Percentiles rank a stretch among this genome's conserved stretches.
phyloP scores from a whole-genome alignment of 2,329 filamentous ascomycete genomes.

The Ceratocystis cacaofunesta region DNA sequence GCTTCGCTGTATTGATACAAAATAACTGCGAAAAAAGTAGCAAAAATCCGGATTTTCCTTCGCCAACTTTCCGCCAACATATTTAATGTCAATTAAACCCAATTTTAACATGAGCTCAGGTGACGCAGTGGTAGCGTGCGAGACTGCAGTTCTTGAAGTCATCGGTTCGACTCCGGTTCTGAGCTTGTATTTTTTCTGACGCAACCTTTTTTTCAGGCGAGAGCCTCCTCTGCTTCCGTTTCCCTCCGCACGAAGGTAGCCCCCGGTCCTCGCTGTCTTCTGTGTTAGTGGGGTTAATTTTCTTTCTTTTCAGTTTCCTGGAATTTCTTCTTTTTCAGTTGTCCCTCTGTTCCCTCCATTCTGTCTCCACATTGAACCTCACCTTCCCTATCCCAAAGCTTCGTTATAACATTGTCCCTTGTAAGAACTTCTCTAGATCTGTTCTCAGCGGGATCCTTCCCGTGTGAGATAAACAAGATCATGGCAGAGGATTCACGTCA shows the following conservation, averaged over 20 bases:
- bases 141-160: constrained; percentile 11
- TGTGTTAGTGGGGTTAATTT: not conserved
- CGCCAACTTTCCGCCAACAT: not conserved
- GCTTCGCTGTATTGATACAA: not conserved
- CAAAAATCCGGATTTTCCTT: not conserved
- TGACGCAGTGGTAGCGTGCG: constrained; percentile 11
- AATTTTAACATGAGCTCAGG: not conserved
- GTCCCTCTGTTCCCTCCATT: not conserved
- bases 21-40: not conserved
- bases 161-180: constrained; percentile 12
- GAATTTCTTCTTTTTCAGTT: constrained; percentile 16
- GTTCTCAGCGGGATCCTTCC: not conserved
- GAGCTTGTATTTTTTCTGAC: constrained; percentile 15
- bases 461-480: not conserved
- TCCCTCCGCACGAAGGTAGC: not conserved
- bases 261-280: not conserved
- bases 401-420: not conserved
- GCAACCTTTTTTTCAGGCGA: constrained; percentile 9
- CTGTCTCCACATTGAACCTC: not conserved
- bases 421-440: too few species aligned
- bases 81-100: not conserved
- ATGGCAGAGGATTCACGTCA: not conserved
- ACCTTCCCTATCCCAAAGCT: not conserved
- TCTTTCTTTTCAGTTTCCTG: not conserved
- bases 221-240: not conserved